Base-by-base conservation (phyloP, 768 basidiomycete genomes). In the Boletus sensibilis region DNA sequence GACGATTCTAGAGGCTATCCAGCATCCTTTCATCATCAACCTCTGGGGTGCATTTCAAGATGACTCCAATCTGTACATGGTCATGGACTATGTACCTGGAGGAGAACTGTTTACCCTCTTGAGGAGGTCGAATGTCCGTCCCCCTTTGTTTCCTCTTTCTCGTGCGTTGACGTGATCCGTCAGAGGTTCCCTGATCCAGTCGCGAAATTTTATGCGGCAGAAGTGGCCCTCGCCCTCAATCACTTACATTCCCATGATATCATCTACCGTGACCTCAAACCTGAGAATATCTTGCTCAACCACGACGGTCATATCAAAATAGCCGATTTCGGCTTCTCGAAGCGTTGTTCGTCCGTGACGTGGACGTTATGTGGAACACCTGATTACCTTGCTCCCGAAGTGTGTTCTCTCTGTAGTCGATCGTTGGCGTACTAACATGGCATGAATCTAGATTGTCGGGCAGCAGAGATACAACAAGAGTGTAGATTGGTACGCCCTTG, bases 401-500 rank as follows among this genome's bases (percentile, higher is more conserved):
- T 88, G 58, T 33, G 74, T 46, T 37, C n/a, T 23, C 42, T 68
- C 35, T 64, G 62, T 43, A 49, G 67, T 37, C 68, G 4, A 4
- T 49, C 27, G 37, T 59, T 46, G 60, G 59, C 46, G 27, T 23
- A 52, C 38, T 57, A 2, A 65, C 21, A 9, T 27, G 51, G 9
- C 18, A 31, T 29, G 34, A 14, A 21, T 38, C 16, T 44, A 91
- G 89, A 85, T 92, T 72, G 88, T 86, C 69, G 84, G 79, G 18
- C 87, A 90, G 69, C 82, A 85, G 55, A 81, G 94, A 7, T 98
- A 99, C 70, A 96, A 95, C 69, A 96, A 97, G 72, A 89, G 87
- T 55, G 96, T 98, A 2, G 97, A 99, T 68, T 99, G 95, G 95
- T 99, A 98, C 75, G 96, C 97, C 1, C 82, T 98, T 50, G 97